Conservation (phyloP, 139 green algal species). For the Chlamydomonas applanata region DNA sequence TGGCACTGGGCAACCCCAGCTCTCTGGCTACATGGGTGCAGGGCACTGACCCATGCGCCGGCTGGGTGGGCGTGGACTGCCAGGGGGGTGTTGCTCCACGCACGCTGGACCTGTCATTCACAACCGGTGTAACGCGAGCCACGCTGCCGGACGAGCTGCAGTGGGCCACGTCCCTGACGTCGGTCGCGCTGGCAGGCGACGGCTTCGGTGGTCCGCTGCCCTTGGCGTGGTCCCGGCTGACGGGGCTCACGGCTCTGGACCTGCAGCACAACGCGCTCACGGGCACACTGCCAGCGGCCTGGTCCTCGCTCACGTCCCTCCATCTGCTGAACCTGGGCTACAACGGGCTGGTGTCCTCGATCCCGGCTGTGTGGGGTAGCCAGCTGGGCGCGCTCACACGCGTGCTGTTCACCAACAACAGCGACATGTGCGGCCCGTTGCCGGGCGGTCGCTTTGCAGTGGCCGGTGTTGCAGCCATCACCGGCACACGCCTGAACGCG, state of each 20-base stretch:
- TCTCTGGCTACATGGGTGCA: background rate
- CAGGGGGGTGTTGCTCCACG: background rate
- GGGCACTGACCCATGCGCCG: slow-evolving; percentile 1
- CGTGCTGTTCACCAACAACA: slow-evolving; percentile 10
- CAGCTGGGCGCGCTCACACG: slow-evolving; percentile 8
- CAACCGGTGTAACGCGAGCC: background rate
- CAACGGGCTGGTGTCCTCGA: slow-evolving; percentile 3
- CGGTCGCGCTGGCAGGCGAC: slow-evolving; percentile 22
- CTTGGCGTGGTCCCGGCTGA: background rate
- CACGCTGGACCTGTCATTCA: background rate
- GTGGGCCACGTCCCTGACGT: background rate
- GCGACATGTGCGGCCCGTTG: slow-evolving; percentile 7
- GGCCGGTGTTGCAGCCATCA: background rate
- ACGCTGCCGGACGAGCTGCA: slow-evolving; percentile 15
- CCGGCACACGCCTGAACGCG: background rate
- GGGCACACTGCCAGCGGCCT: slow-evolving; percentile 13
- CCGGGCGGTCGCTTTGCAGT: background rate
- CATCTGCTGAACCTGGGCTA: slow-evolving; percentile 11
- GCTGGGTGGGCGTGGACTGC: slow-evolving; percentile 2
- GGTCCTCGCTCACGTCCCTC: slow-evolving; percentile 4
- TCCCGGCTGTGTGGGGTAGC: slow-evolving; percentile 7
- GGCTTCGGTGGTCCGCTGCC: background rate
- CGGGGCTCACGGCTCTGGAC: slow-evolving; percentile 1
- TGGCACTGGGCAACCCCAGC: background rate
- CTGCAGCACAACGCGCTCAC: slow-evolving; percentile 2